phyloP scores from a whole-genome alignment of 1,139 yeast species.

The Sugiyamaella japonica region DNA sequence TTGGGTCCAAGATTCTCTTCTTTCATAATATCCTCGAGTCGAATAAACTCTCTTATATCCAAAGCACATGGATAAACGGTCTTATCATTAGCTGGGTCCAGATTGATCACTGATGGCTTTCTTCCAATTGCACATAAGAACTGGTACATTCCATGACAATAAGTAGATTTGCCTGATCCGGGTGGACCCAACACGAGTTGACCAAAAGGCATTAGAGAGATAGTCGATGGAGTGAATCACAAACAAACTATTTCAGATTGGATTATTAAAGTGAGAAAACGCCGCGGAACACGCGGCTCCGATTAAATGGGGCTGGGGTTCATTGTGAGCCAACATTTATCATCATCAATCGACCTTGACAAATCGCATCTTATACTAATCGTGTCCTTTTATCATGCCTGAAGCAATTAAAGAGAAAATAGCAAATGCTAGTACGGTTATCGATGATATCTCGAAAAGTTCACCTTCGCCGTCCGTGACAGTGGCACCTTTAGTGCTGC shows the following conservation, averaged over 20 bases:
- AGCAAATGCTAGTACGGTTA: conserved; percentile 1
- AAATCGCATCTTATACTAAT: too few relatives aligned
- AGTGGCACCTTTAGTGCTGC: conserved; percentile 91
- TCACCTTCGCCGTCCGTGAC: conserved; percentile 55
- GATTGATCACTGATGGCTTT: conserved; percentile 73
- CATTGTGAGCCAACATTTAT: too few relatives aligned
- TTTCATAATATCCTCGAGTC: conserved; percentile 87
- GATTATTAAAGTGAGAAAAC: neutral
- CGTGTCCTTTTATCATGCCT: neutral
- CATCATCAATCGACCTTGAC: too few relatives aligned
- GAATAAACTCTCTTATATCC: conserved; percentile 84
- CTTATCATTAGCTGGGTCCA: conserved; percentile 93
- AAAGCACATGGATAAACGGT: conserved; percentile 79
- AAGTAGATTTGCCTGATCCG: conserved; percentile 95
- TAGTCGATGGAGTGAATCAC: too few relatives aligned
- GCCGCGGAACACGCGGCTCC: too few relatives aligned
- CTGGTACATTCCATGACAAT: conserved; percentile 87
- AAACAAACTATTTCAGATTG: neutral
- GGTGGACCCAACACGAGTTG: conserved; percentile 98
- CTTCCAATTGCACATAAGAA: conserved; percentile 93
- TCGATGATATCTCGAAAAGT: neutral
- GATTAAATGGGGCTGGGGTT: neutral
- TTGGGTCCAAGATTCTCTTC: conserved; percentile 86
- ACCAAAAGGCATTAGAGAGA: conserved; percentile 59
- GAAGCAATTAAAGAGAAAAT: conserved; percentile 10